Evolutionary conservation across 306 rosid species (phyloP), one percentile per base, ranked within the genome.

Genomic region (Prunus padus): DNA sequence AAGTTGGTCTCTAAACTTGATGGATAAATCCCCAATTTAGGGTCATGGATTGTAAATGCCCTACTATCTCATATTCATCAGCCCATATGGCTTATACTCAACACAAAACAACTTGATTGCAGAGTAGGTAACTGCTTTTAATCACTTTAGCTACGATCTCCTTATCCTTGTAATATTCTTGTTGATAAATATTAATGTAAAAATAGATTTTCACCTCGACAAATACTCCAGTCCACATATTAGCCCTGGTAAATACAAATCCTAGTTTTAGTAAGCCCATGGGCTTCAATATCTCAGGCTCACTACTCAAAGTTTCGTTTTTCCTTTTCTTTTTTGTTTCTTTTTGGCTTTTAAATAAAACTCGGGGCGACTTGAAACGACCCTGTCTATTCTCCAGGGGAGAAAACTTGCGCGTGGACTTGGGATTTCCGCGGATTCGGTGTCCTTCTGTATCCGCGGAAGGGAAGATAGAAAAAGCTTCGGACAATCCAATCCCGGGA

Each of bases 391-490:
- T 4, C n/a, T n/a, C n/a, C n/a, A n/a, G 16, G 55, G 64, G 10
- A n/a, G 45, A 54, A 68, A 61, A 49, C 75, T 74, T 65, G 49
- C 42, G 67, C 65, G 72, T 57, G 63, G 76, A 28, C 80, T 77
- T 67, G 28, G 46, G 45, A 51, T 73, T 73, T 76, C 69, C 76
- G 79, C 72, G 72, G 42, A 33, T 75, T 65, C 49, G 33, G 61
- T 5, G 40, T 55, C 52, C 33, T 20, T 66, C 50, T 51, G 25
- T 42, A 66, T 73, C 61, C 80, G 80, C 82, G 74, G 74, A 59
- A 45, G 20, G 16, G 8, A 62, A 26, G 13, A 30, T 52, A 5
- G 56, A 3, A 78, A 26, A 62, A 62, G 51, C 73, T 37, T 64
- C 75, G 8, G 54, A 75, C 30, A 60, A 20, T 59, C n/a, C 37